Percentiles rank a stretch among this genome's conserved stretches.
phyloP scores from a whole-genome alignment of 2,329 filamentous ascomycete genomes.

The Trematosphaeria pertusa region DNA sequence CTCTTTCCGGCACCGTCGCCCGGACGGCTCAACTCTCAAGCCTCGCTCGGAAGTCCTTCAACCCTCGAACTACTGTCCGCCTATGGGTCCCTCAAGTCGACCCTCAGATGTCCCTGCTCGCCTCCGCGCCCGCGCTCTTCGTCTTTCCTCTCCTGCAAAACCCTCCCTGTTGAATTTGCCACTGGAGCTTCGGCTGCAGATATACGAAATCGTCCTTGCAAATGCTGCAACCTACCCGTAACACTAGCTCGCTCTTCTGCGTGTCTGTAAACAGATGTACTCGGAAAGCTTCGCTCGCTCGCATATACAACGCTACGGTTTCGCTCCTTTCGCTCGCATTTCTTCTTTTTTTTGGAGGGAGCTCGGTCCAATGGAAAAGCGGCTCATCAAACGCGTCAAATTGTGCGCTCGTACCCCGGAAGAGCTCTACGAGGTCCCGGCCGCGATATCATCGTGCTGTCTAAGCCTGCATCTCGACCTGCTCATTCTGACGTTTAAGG shows the following conservation, averaged over 20 bases:
- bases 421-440: neutral
- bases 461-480: neutral
- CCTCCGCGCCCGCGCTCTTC: neutral
- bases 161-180: too few species aligned
- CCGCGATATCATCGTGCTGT: neutral
- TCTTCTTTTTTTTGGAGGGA: too few species aligned
- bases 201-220: neutral
- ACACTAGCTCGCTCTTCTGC: neutral
- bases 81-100: too few species aligned
- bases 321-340: too few species aligned
- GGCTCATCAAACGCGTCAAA: neutral
- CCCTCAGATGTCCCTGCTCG: too few species aligned
- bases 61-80: too few species aligned
- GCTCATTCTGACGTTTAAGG: neutral
- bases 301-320: neutral
- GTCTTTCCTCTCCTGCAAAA: neutral
- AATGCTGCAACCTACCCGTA: neutral
- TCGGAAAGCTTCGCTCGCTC: neutral
- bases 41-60: too few species aligned
- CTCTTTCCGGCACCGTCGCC: too few species aligned
- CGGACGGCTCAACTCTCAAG: too few species aligned
- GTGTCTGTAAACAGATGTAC: neutral
- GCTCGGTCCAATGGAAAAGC: neutral
- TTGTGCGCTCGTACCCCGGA: neutral
- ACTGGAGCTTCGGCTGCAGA: neutral